A percentile compares a stretch with the other conserved stretches of the same genome.
Conservation (phyloP, 495 filamentous ascomycete genomes). For the Recurvomyces mirabilis region DNA sequence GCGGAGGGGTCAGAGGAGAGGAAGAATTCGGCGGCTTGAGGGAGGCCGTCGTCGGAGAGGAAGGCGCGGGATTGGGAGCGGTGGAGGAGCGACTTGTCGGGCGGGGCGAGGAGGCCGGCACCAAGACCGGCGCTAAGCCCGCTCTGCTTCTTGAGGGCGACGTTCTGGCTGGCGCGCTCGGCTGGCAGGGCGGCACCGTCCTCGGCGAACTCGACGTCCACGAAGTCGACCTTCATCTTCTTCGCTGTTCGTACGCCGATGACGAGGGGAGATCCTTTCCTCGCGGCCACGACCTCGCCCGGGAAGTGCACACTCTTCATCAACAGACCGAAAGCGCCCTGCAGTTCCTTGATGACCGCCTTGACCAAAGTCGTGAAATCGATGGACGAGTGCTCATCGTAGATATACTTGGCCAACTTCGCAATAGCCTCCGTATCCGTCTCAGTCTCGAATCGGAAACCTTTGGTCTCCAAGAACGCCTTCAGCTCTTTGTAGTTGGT, state of each 20-base stretch:
- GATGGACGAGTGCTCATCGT: constrained; percentile 88
- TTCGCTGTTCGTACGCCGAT: constrained; percentile 88
- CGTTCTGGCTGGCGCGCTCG: constrained; percentile 91
- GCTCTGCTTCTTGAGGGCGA: constrained; percentile 63
- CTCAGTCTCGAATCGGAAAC: constrained; percentile 97
- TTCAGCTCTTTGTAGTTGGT: constrained; percentile 99
- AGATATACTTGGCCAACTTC: constrained; percentile 95
- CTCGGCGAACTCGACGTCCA: constrained; percentile 83
- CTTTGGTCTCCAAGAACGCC: constrained; percentile 82
- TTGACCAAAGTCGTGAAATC: constrained; percentile 94
- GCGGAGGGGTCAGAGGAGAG: constrained; percentile 95
- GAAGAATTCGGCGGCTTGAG: constrained; percentile 98
- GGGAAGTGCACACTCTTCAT: constrained; percentile 98
- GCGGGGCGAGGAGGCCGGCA: constrained; percentile 65
- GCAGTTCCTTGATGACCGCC: constrained; percentile 93
- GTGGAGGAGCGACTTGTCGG: constrained; percentile 95
- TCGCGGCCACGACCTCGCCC: constrained; percentile 92
- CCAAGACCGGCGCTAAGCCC: constrained; percentile 20
- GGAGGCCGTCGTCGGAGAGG: constrained; percentile 92
- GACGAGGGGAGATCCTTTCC: constrained; percentile 94
- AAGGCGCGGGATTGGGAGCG: constrained; percentile 96
- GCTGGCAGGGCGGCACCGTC: constrained; percentile 62
- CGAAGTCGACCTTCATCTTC: constrained; percentile 99
- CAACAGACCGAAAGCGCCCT: constrained; percentile 92
- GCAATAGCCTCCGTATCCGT: constrained; percentile 99